Evolutionary conservation across 129 eudicot genomes (phyloP).

Genomic region (Ambrosia artemisiifolia): DNA sequence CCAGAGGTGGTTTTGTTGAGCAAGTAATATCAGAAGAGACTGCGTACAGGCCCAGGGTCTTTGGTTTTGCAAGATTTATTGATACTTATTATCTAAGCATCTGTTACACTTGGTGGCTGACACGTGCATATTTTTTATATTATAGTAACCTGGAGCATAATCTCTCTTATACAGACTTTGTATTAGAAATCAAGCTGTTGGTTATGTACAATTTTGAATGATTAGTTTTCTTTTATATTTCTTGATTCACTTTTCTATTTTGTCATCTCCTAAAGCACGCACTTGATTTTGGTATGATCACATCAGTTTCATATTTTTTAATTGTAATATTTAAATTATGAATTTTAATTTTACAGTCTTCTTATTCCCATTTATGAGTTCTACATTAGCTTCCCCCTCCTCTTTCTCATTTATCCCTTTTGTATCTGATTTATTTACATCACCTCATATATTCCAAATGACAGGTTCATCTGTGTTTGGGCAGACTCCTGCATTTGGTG

Average conservation of each 20-base stretch:
- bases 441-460: constrained; percentile 3
- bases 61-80: no score
- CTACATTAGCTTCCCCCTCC: background rate
- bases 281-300: constrained; percentile 1
- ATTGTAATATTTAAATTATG: background rate
- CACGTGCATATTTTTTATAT: background rate
- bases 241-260: background rate
- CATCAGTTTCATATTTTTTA: background rate
- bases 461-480: constrained; percentile 79
- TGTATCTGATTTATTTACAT: constrained; percentile 1
- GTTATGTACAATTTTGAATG: background rate
- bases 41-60: no score
- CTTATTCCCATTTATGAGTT: background rate
- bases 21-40: background rate
- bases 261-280: background rate
- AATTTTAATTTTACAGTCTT: background rate
- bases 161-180: background rate
- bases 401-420: background rate
- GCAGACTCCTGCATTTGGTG: constrained; percentile 91
- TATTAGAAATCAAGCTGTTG: background rate
- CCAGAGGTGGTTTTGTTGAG: constrained; percentile 10
- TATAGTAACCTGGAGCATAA: background rate
- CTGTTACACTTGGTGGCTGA: background rate
- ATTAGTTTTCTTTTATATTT: background rate
- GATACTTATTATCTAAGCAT: no score